Evolutionary conservation across 441 rosid genomes (phyloP), one percentile per base, ranked within the genome.

Genomic region (Viola pubescens): DNA sequence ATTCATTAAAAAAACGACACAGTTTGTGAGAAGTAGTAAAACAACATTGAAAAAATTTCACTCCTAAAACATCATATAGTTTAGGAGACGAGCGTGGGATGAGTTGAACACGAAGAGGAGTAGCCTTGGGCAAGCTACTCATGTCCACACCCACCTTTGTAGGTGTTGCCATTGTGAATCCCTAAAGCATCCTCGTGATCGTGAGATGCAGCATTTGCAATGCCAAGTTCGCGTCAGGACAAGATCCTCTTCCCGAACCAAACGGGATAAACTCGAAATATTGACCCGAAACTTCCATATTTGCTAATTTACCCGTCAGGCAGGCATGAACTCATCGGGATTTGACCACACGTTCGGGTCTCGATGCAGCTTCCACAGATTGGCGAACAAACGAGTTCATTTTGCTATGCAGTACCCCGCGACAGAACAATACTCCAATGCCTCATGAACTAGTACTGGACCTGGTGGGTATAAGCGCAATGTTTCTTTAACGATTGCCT

Each of bases 381-480:
- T 81, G 12, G 79, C 62, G 2, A 82, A 37, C 73, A 82, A 48
- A 8, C 81, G 75, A 9, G 83, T 79, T 48, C 83, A 79, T 3
- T 70, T 59, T 2, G 80, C 51, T 5, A 85, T 66, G 14, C 60
- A 55, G 54, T 79, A 74, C 38, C 81, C 82, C 2, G 64, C 65
- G 45, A 85, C 39, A 0, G 39, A 72, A 62, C 88, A 80, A 47
- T 77, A 88, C 56, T 71, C 68, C 58, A 60, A 61, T 41, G 75
- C 75, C 26, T 77, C 81, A 4, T 74, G 80, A 3, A 79, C 79
- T 51, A 68, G 54, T 4, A 81, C 66, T 0, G 83, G 84, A 57
- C 75, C 79, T 34, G 83, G 73, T 19, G 84, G 86, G 70, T 77
- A 79, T 11, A 82, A n/a, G 13, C 82, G 77, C 19, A 81, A 49